Conservation (phyloP, 2,329 filamentous ascomycete species). For the Talaromyces sp. region DNA sequence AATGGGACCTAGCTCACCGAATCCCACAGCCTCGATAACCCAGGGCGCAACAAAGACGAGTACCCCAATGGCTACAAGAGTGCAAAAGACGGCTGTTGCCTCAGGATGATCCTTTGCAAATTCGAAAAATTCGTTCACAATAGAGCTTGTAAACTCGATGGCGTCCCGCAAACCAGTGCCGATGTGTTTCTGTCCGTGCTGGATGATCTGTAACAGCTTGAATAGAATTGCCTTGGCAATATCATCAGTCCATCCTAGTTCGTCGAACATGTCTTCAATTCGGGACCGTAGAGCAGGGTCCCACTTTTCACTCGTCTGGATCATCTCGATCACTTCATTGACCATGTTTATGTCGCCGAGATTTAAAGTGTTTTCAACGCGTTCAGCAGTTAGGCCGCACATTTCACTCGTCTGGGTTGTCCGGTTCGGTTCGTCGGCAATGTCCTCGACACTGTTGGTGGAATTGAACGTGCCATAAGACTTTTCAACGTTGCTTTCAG, state of each 20-base stretch:
- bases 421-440: too few relatives aligned
- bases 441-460: too few relatives aligned
- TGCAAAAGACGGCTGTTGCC: constrained; percentile 13
- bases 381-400: too few relatives aligned
- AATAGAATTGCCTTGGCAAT: constrained; percentile 14
- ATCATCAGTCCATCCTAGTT: constrained; percentile 13
- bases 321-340: too few relatives aligned
- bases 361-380: too few relatives aligned
- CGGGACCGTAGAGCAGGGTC: neutral
- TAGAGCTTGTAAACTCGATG: constrained; percentile 7
- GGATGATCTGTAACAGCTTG: constrained; percentile 13
- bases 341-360: too few relatives aligned
- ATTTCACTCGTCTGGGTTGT: too few relatives aligned
- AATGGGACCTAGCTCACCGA: constrained; percentile 20
- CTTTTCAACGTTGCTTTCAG: too few relatives aligned
- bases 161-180: constrained; percentile 15
- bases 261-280: constrained; percentile 11
- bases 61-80: constrained; percentile 22
- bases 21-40: constrained; percentile 22
- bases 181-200: constrained; percentile 10
- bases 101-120: constrained; percentile 20
- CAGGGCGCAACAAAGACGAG: constrained; percentile 20
- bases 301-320: too few relatives aligned
- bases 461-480: too few relatives aligned
- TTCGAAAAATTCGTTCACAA: constrained; percentile 11